Base-by-base conservation (phyloP, 257 asterid species). In the Scutellaria baicalensis region DNA sequence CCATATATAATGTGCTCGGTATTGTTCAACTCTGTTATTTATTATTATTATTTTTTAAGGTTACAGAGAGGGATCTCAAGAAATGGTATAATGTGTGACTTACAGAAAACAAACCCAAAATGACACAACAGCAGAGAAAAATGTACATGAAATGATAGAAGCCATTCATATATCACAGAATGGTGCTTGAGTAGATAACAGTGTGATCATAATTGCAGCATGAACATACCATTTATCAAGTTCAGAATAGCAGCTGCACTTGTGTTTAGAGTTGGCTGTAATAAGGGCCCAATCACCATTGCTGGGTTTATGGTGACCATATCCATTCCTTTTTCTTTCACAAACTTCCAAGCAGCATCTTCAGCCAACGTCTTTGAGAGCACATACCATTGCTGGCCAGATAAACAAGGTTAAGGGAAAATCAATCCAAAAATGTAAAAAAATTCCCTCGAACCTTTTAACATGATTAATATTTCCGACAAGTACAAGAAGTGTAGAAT, bases 341-440 rank as follows among this genome's bases (percentile, higher is more conserved):
- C 87, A 64, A 83, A 83, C 55, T 83, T 83, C 89, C 89, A 85
- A 39, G 86, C 89, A 54, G 91, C 91, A 40, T 85, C 86, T 79
- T 85, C 87, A 20, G 91, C 91, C 77, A 85, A 68, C 51, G 89
- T 85, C 84, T 86, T 86, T 6, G 89, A 86, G 75, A 86, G 89
- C 54, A 78, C 76, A 66, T 83, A 83, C 91, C 91, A 86, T 50
- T 57, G 51, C 88, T 83, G 58, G 74, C 1, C 50, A 45, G 17
- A 45, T 16, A 39, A 35, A 11, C 14, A 35, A 45, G 23, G 47
- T 45, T n/a, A 33, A 33, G 52, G 1, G 3, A 43, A 21, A 66
- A 18, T 9, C 51, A 40, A 73, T 23, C n/a, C 45, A 59, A 64
- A 73, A 12, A 18, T 36, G 48, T 40, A 50, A 50, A n/a, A 27